A percentile compares a stretch with the other conserved stretches of the same genome.
phyloP scores from a whole-genome alignment of 2,329 filamentous ascomycete genomes.

The Fusarium azukiicola region DNA sequence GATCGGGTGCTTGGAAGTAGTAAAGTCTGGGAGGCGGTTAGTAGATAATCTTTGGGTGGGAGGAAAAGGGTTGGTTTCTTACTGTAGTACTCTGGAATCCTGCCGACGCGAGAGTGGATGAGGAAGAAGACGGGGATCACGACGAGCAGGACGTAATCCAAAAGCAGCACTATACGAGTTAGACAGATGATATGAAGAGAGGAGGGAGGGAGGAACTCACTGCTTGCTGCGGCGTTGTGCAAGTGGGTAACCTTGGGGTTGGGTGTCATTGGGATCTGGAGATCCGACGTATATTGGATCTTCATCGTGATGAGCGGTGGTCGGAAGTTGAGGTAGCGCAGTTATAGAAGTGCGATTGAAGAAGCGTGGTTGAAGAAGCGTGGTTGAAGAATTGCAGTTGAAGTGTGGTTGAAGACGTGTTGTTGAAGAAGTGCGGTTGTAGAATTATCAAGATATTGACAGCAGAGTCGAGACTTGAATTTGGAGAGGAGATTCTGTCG shows the following conservation, averaged over 20 bases:
- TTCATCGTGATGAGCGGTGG: not conserved
- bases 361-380: too few relatives aligned
- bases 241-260: not conserved
- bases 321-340: not conserved
- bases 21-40: not conserved
- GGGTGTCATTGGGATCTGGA: slow-evolving; percentile 8
- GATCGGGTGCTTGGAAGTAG: not conserved
- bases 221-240: not conserved
- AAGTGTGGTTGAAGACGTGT: too few relatives aligned
- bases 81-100: not conserved
- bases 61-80: not conserved
- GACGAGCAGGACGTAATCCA: not conserved
- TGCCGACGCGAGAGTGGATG: too few relatives aligned
- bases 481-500: not conserved
- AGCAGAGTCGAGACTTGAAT: not conserved
- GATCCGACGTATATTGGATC: not conserved
- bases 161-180: slow-evolving; percentile 1
- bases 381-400: too few relatives aligned
- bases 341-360: too few relatives aligned
- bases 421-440: too few relatives aligned
- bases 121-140: not conserved
- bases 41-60: not conserved
- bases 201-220: not conserved
- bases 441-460: not conserved
- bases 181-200: not conserved